Conservation (phyloP, 495 filamentous ascomycete genomes). For the Podospora didyma region DNA sequence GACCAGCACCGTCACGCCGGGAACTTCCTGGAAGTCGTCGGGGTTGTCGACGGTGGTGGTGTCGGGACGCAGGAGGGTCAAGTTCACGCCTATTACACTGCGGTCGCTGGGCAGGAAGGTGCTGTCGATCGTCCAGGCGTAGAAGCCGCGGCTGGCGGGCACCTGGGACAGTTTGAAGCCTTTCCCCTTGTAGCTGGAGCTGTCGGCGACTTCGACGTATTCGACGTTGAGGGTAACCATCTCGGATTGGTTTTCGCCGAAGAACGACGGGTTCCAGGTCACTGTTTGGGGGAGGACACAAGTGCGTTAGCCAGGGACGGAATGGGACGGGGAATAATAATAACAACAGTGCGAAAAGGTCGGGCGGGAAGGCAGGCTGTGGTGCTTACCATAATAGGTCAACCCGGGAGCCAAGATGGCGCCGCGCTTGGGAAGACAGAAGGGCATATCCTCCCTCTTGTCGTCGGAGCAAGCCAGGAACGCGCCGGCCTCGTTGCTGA, state of each 20-base stretch:
- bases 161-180: not conserved
- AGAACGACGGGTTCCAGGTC: slow-evolving; percentile 24
- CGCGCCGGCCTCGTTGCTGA: slow-evolving; percentile 9
- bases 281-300: no score
- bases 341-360: not conserved
- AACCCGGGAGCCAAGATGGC: slow-evolving; percentile 14
- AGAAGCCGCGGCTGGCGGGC: slow-evolving; percentile 21
- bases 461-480: slow-evolving; percentile 24
- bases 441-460: slow-evolving; percentile 19
- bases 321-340: not conserved
- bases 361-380: not conserved
- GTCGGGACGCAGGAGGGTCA: slow-evolving; percentile 15
- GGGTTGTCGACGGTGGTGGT: slow-evolving; percentile 4
- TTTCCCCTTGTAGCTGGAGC: not conserved
- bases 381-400: slow-evolving; percentile 27
- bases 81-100: slow-evolving; percentile 3
- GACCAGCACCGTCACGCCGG: slow-evolving; percentile 18
- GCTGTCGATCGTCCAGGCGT: slow-evolving; percentile 16
- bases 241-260: slow-evolving; percentile 9
- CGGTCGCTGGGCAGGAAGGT: slow-evolving; percentile 11
- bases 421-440: slow-evolving; percentile 25
- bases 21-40: slow-evolving; percentile 1
- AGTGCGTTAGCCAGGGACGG: no score
- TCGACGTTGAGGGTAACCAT: slow-evolving; percentile 10
- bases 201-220: not conserved